phyloP scores from a whole-genome alignment of 2,329 filamentous ascomycete genomes.

The Tolypocladium endophyticum region DNA sequence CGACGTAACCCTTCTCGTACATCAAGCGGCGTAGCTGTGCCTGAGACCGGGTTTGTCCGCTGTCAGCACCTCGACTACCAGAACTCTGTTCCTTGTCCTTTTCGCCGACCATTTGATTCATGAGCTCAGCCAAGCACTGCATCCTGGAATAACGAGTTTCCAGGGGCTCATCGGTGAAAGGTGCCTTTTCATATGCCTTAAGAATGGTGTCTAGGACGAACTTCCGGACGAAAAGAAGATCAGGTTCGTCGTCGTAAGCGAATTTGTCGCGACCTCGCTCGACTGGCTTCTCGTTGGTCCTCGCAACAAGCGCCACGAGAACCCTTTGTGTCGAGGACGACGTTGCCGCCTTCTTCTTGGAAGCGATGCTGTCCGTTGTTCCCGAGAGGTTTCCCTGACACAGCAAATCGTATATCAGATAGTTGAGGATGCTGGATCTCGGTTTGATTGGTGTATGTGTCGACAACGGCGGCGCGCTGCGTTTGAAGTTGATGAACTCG shows the following conservation, averaged over 20 bases:
- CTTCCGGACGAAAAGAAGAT: slow-evolving; percentile 83
- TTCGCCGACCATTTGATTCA: slow-evolving; percentile 82
- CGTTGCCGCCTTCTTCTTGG: slow-evolving; percentile 79
- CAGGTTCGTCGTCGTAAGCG: slow-evolving; percentile 66
- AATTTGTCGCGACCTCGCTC: slow-evolving; percentile 47
- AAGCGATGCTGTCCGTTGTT: slow-evolving; percentile 60
- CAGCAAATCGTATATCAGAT: slow-evolving; percentile 72
- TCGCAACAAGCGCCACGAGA: slow-evolving; percentile 75
- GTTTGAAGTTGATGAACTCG: slow-evolving; percentile 98
- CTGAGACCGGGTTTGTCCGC: slow-evolving; percentile 47
- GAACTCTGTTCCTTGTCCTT: slow-evolving; percentile 53
- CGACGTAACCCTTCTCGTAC: slow-evolving; percentile 96
- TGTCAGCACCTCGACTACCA: slow-evolving; percentile 27
- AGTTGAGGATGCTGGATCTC: slow-evolving; percentile 84
- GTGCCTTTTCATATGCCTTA: slow-evolving; percentile 84
- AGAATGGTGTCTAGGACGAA: slow-evolving; percentile 92
- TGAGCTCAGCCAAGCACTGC: slow-evolving; percentile 79
- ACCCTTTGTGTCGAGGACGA: slow-evolving; percentile 79
- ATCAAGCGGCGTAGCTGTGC: slow-evolving; percentile 85
- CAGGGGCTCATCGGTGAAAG: slow-evolving; percentile 64
- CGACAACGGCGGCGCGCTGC: slow-evolving; percentile 75
- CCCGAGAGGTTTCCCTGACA: slow-evolving; percentile 50
- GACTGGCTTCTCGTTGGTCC: slow-evolving; percentile 67
- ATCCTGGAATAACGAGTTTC: slow-evolving; percentile 83
- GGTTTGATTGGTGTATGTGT: slow-evolving; percentile 88